Evolutionary conservation across 495 filamentous ascomycete genomes (phyloP).

Genomic region (Aspergillus taichungensis): DNA sequence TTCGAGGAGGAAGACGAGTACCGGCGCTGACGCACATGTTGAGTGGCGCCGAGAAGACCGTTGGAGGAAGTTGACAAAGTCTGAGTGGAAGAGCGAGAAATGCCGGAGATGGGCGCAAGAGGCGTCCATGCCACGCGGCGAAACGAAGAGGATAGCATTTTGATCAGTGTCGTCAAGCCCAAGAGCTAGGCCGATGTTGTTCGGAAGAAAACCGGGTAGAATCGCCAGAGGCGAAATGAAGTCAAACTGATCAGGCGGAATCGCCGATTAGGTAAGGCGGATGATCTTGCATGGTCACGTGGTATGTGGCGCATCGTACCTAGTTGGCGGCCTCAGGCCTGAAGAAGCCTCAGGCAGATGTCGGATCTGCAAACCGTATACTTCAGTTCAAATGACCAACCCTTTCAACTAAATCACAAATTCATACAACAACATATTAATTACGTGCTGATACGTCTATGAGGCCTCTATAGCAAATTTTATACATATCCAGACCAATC

Average conservation of each 20-base stretch:
- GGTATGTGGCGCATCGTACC: background rate
- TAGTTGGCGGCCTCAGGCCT: background rate
- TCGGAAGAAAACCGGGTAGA: conserved; percentile 14
- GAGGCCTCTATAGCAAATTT: background rate
- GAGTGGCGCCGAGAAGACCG: conserved; percentile 23
- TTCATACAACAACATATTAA: conserved; percentile 2
- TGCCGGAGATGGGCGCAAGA: conserved; percentile 29
- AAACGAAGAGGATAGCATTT: conserved; percentile 43
- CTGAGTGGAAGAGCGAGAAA: conserved; percentile 21
- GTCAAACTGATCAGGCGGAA: conserved; percentile 35
- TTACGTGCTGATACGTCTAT: too few relatives aligned
- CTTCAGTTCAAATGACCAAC: too few relatives aligned
- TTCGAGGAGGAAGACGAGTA: conserved; percentile 48
- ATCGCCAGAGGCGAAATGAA: conserved; percentile 33
- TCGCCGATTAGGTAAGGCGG: conserved; percentile 23
- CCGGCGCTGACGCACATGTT: conserved; percentile 41
- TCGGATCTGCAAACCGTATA: too few relatives aligned
- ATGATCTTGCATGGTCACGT: conserved; percentile 2
- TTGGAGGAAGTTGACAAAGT: conserved; percentile 23
- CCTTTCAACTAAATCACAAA: too few relatives aligned
- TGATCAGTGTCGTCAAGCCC: conserved; percentile 15
- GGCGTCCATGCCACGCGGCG: conserved; percentile 39
- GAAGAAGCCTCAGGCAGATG: too few relatives aligned
- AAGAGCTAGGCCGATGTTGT: conserved; percentile 19
- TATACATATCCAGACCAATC: too few relatives aligned